Evolutionary conservation across 164 flowering plant genomes (phyloP), one percentile per base, ranked within the genome.

Genomic region (Vitis amurensis): DNA sequence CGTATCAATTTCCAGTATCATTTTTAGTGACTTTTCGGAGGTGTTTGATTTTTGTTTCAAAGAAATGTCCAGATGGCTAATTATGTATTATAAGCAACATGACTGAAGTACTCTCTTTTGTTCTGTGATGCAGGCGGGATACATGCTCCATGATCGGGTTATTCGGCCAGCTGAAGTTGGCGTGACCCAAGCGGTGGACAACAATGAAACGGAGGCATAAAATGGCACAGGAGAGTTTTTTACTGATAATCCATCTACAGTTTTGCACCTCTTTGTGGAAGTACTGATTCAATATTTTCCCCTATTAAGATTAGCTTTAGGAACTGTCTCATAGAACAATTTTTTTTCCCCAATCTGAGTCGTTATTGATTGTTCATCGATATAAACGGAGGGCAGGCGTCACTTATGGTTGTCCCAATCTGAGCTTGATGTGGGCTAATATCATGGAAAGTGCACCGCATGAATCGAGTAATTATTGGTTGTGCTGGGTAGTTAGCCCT

Each of bases 151-250:
- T 56, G 97, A 91, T 30, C 82, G 98, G 55, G 77, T 94, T 50
- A 74, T 94, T 55, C 84, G 98, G 23, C 96, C 96, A 3, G 98
- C 98, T 23, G 97, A 94, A 77, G 98, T 94, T 70, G 97, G 97
- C 63, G 97, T 94, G 14, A 86, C 91, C 14, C 74, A 64, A 31
- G 84, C 74, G 12, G 67, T 47, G 52, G 79, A 78, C 29, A 52
- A 63, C 17, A 63, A 68, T 16, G 73, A 69, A 17, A 51, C 56
- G 3, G 68, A 29, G 37, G 57, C 27, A 13, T 37, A 66, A 29
- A 47, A 48, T 30, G 11, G 12, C 8, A 12, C 61, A 14, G 71
- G 74, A 8, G 71, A 62, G 44, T 37, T 37, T 6, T 37, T 37
- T 3, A 1, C 7, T 3, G 7, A 37, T 37, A 37, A 37, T 3